phyloP scores from a whole-genome alignment of 2,329 filamentous ascomycete genomes.

The Venturia nashicola region DNA sequence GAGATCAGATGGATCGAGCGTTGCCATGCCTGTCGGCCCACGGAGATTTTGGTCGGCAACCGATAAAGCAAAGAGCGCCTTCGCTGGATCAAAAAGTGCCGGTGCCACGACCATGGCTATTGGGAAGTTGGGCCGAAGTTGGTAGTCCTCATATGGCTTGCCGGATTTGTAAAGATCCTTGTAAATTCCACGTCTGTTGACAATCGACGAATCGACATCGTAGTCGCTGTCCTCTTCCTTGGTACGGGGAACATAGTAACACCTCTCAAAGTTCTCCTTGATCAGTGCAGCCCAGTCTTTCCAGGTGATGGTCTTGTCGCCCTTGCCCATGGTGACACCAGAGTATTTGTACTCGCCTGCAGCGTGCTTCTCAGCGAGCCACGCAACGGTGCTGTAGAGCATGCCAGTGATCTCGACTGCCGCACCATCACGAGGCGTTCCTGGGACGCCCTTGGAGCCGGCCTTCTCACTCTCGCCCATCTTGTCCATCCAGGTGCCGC shows the following conservation, averaged over 20 bases:
- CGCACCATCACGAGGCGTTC: slow-evolving; percentile 91
- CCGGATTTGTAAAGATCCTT: slow-evolving; percentile 91
- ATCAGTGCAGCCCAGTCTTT: slow-evolving; percentile 68
- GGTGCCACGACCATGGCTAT: slow-evolving; percentile 94
- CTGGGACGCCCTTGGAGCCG: slow-evolving; percentile 82
- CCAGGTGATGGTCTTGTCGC: slow-evolving; percentile 49
- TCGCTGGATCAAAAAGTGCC: slow-evolving; percentile 65
- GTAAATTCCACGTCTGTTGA: slow-evolving; percentile 94
- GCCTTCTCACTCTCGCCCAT: slow-evolving; percentile 97
- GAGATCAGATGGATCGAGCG: slow-evolving; percentile 78
- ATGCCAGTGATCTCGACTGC: slow-evolving; percentile 92
- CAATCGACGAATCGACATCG: slow-evolving; percentile 63
- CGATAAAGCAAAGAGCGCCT: slow-evolving; percentile 69
- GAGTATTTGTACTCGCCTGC: slow-evolving; percentile 60
- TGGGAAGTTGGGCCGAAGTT: slow-evolving; percentile 84
- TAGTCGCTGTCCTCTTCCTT: slow-evolving; percentile 60
- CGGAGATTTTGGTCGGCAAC: slow-evolving; percentile 68
- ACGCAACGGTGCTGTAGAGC: slow-evolving; percentile 76
- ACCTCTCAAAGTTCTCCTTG: slow-evolving; percentile 78
- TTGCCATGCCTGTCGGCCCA: slow-evolving; percentile 89
- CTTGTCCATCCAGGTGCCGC: slow-evolving; percentile 99
- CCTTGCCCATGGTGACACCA: slow-evolving; percentile 55
- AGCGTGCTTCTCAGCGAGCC: slow-evolving; percentile 58
- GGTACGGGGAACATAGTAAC: slow-evolving; percentile 72
- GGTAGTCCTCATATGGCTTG: slow-evolving; percentile 96